Evolutionary conservation across 164 flowering plant genomes (phyloP).

Genomic region (Liquidambar formosana): DNA sequence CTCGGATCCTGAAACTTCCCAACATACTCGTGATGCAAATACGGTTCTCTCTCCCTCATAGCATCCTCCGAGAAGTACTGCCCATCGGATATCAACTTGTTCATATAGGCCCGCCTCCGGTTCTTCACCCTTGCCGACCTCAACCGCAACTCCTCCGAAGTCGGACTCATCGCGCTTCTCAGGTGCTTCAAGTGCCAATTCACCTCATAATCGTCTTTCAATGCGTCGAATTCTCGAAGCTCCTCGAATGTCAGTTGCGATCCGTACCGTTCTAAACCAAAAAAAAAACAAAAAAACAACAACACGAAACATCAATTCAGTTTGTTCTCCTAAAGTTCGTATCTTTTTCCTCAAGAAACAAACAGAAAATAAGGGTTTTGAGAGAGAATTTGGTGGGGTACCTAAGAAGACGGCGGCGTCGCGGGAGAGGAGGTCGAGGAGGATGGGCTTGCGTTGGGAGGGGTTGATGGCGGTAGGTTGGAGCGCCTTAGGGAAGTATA

Average conservation of each 20-base stretch:
- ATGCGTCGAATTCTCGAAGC: constrained; percentile 58
- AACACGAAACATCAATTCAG: neutral
- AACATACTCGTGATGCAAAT: constrained; percentile 85
- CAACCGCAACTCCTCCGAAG: constrained; percentile 47
- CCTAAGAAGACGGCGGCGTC: constrained; percentile 89
- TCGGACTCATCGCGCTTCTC: constrained; percentile 56
- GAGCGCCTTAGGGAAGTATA: constrained; percentile 81
- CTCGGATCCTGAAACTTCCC: constrained; percentile 87
- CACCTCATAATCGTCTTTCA: constrained; percentile 73
- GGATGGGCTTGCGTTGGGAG: constrained; percentile 59
- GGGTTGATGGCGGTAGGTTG: constrained; percentile 45
- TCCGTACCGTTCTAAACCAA: constrained; percentile 74
- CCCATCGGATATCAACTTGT: constrained; percentile 62
- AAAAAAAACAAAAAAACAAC: neutral
- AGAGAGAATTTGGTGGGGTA: constrained; percentile 22
- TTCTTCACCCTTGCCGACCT: constrained; percentile 71
- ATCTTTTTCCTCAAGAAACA: neutral
- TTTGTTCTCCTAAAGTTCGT: too few relatives aligned
- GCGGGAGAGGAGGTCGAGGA: constrained; percentile 74
- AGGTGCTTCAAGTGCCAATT: constrained; percentile 80
- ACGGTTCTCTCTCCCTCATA: constrained; percentile 98
- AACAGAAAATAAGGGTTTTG: neutral
- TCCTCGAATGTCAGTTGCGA: constrained; percentile 54
- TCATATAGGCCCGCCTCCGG: constrained; percentile 75
- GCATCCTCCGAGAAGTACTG: constrained; percentile 93